A percentile compares a stretch with the other conserved stretches of the same genome.
These are phyloP conservation scores for Calocera cornea DNA, from an alignment of 768 basidiomycete species.

Conservation along the genomic window DNA sequence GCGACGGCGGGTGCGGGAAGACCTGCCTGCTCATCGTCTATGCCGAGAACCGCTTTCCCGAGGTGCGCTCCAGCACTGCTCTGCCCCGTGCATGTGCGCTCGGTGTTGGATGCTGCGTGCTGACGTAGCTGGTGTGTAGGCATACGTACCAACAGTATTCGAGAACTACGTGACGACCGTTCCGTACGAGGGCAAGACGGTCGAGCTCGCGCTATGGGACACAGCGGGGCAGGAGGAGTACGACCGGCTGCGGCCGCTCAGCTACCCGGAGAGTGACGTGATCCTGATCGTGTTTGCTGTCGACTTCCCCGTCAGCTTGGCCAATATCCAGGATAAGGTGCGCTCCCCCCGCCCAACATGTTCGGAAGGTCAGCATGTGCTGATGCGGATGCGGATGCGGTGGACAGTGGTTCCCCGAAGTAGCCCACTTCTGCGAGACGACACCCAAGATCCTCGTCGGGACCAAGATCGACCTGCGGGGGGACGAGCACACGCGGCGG, in stretches of 20 bases:
- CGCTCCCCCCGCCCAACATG: slow-evolving; percentile 14
- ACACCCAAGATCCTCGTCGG: slow-evolving; percentile 85
- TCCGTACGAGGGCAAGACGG: slow-evolving; percentile 69
- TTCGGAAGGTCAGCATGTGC: background rate
- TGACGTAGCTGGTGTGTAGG: slow-evolving; percentile 36
- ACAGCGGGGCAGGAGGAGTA: slow-evolving; percentile 97
- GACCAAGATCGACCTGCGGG: slow-evolving; percentile 83
- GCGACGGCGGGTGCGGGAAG: slow-evolving; percentile 62
- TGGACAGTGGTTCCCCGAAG: slow-evolving; percentile 77
- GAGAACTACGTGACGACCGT: slow-evolving; percentile 88
- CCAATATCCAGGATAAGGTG: slow-evolving; percentile 83
- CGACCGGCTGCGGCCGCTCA: slow-evolving; percentile 71
- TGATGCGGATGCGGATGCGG: background rate
- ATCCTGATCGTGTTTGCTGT: slow-evolving; percentile 90
- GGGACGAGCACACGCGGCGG: slow-evolving; percentile 70
- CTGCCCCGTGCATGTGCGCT: background rate
- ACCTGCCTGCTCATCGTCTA: slow-evolving; percentile 94
- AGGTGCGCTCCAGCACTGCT: slow-evolving; percentile 41
- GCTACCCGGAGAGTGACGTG: slow-evolving; percentile 79
- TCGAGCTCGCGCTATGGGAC: slow-evolving; percentile 97
- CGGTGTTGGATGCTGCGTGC: too few species aligned
- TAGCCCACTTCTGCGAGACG: slow-evolving; percentile 80
- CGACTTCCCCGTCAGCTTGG: slow-evolving; percentile 83
- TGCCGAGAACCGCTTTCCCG: slow-evolving; percentile 90
- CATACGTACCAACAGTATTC: slow-evolving; percentile 87